phyloP scores from a whole-genome alignment of 108 stramenopile species.

The Epipyxis sp. region DNA sequence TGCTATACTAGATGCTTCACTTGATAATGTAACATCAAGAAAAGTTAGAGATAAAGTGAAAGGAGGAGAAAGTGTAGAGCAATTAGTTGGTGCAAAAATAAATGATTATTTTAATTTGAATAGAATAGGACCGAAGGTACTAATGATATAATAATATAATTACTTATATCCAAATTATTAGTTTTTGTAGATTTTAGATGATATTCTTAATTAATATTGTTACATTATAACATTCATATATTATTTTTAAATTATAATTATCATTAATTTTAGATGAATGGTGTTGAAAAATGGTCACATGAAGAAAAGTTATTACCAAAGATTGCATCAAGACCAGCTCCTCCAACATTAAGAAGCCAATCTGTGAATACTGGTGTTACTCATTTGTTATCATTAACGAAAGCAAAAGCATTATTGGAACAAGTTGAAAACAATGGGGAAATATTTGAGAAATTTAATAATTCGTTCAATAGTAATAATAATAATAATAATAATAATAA shows the following conservation, averaged over 20 bases:
- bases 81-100: slow-evolving; percentile 7
- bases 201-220: no score
- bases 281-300: not conserved
- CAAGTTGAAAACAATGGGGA: no score
- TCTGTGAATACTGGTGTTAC: no score
- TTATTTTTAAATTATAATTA: no score
- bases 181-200: not conserved
- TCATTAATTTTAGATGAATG: slow-evolving; percentile 21
- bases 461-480: no score
- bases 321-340: no score
- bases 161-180: not conserved
- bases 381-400: no score
- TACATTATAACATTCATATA: no score
- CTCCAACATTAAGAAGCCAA: no score
- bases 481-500: no score
- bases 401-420: no score
- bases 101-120: not conserved
- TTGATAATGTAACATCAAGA: slow-evolving; percentile 18
- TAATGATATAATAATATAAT: not conserved
- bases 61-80: slow-evolving; percentile 3
- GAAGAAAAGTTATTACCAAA: not conserved
- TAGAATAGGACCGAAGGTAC: not conserved
- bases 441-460: no score
- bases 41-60: slow-evolving; percentile 19
- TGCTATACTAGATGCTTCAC: slow-evolving; percentile 41